Percentiles rank a stretch among this genome's conserved stretches.
phyloP scores from a whole-genome alignment of 208 protist species.

The Wallacemonas rigidus region DNA sequence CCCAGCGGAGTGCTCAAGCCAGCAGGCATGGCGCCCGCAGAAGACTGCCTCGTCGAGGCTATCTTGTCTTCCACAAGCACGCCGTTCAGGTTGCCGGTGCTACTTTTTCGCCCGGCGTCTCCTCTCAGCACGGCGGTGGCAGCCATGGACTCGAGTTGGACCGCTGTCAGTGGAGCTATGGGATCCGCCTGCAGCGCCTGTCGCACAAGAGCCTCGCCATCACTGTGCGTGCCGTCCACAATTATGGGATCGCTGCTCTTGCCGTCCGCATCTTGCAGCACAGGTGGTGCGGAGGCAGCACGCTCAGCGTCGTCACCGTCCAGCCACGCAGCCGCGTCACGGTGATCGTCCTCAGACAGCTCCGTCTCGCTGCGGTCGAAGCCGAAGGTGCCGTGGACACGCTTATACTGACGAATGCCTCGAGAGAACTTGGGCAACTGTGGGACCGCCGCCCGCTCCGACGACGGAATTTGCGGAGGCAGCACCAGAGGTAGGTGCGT shows the following conservation, averaged over 20 bases:
- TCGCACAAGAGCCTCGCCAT: background rate
- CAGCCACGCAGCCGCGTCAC: background rate
- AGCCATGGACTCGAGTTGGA: background rate
- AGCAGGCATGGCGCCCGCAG: background rate
- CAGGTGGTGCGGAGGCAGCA: background rate
- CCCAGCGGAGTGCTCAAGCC: slow-evolving; percentile 3
- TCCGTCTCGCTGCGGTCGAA: slow-evolving; percentile 10
- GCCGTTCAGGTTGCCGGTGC: no score
- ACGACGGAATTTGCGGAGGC: slow-evolving; percentile 44
- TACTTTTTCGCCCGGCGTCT: background rate
- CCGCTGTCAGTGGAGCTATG: background rate
- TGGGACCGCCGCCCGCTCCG: slow-evolving; percentile 34
- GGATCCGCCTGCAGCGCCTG: background rate
- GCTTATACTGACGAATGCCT: slow-evolving; percentile 28
- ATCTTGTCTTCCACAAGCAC: no score
- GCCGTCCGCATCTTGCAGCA: background rate
- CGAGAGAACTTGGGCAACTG: slow-evolving; percentile 35
- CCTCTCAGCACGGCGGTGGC: background rate
- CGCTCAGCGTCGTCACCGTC: background rate
- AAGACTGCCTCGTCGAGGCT: no score
- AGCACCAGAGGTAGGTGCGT: slow-evolving; percentile 45
- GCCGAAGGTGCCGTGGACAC: slow-evolving; percentile 11
- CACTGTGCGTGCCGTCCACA: background rate
- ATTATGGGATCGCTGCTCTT: background rate
- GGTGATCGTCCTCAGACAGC: background rate